Percentiles rank a stretch among this genome's conserved stretches.
phyloP scores from a whole-genome alignment of 2,329 filamentous ascomycete genomes.

The Botrytis squamosa region DNA sequence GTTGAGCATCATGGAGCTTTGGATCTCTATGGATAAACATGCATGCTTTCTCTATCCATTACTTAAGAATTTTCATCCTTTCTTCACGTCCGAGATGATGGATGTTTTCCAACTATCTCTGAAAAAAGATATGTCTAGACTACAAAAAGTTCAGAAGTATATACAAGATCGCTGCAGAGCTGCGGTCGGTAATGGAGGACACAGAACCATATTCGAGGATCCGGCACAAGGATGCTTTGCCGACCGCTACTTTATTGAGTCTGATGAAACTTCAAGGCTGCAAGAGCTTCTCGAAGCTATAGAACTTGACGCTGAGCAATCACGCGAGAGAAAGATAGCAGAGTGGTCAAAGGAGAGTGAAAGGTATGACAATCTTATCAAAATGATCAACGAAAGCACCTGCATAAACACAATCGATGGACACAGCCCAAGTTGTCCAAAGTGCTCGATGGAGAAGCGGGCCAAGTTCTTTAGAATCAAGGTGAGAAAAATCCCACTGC shows the following conservation, averaged over 20 bases:
- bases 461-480: constrained; percentile 45
- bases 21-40: constrained; percentile 54
- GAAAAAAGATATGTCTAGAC: constrained; percentile 48
- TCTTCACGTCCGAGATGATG: constrained; percentile 50
- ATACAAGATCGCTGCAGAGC: constrained; percentile 42
- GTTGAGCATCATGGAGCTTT: constrained; percentile 56
- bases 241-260: constrained; percentile 31
- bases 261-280: constrained; percentile 32
- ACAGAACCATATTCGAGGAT: constrained; percentile 49
- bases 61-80: constrained; percentile 51
- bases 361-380: constrained; percentile 42
- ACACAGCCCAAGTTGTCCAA: constrained; percentile 43
- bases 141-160: constrained; percentile 52
- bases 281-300: constrained; percentile 35
- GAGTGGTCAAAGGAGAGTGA: constrained; percentile 42
- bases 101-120: constrained; percentile 54
- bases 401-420: constrained; percentile 42
- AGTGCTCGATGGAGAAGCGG: constrained; percentile 43
- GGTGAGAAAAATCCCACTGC: not conserved
- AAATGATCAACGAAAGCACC: constrained; percentile 36
- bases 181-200: constrained; percentile 11
- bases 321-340: constrained; percentile 40
- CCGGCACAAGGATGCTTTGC: constrained; percentile 42
- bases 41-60: constrained; percentile 47
- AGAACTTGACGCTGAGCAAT: constrained; percentile 35